phyloP scores from a whole-genome alignment of 2,329 filamentous ascomycete species.

The Neonectria sp. region DNA sequence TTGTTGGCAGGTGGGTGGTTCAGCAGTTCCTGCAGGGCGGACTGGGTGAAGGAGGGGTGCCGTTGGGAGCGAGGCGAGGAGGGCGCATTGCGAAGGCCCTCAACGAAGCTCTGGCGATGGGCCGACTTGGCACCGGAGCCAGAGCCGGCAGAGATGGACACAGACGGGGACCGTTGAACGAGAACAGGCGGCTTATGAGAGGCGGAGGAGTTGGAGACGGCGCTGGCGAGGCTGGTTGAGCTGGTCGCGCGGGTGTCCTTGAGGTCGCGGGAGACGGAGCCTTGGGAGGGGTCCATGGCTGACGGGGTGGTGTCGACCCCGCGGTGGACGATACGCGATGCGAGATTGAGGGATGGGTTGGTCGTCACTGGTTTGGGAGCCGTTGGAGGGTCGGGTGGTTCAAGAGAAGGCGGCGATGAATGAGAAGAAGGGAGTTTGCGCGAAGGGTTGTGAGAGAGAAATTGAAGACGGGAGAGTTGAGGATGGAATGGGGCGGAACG shows the following conservation, averaged over 20 bases:
- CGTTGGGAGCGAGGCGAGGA: slow-evolving; percentile 83
- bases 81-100: slow-evolving; percentile 83
- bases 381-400: neutral
- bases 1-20: slow-evolving; percentile 84
- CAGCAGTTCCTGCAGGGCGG: slow-evolving; percentile 88
- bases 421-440: neutral
- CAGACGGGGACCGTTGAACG: slow-evolving; percentile 52
- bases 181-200: slow-evolving; percentile 45
- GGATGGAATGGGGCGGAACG: neutral
- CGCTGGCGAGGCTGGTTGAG: slow-evolving; percentile 48
- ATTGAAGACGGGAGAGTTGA: slow-evolving; percentile 1
- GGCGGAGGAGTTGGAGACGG: slow-evolving; percentile 44
- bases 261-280: slow-evolving; percentile 46
- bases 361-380: neutral
- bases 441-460: neutral
- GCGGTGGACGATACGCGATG: slow-evolving; percentile 10
- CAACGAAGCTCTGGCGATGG: slow-evolving; percentile 84
- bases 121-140: slow-evolving; percentile 63
- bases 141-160: slow-evolving; percentile 62
- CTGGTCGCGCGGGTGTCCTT: slow-evolving; percentile 48
- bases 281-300: slow-evolving; percentile 46
- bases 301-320: slow-evolving; percentile 6
- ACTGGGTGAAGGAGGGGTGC: slow-evolving; percentile 86
- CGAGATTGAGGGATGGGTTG: slow-evolving; percentile 1
- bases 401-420: neutral